Evolutionary conservation across 495 filamentous ascomycete species (phyloP), one percentile per base, ranked within the genome.

Genomic region (Collariella sp.): DNA sequence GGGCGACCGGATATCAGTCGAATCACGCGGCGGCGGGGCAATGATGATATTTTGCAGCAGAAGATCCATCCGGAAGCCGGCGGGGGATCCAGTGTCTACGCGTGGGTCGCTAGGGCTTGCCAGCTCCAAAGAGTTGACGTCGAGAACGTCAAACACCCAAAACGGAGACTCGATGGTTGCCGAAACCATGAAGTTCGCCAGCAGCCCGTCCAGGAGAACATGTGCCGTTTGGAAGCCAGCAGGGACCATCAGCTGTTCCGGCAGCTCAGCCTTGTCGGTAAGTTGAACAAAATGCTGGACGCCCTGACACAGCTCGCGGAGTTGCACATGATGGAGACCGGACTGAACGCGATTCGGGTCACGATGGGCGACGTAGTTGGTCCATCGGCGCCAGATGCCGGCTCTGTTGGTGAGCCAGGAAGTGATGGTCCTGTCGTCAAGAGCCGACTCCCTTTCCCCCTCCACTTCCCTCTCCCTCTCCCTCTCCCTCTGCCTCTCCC

Each of bases 121-220:
- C 3, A 61, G 29, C 7, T 50, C 57, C 3, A 39, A 10, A 15
- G 11, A 5, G 11, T 38, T 20, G 13, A 12, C 11, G 7, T 41
- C 33, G 22, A 59, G 35, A 31, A 42, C 59, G 12, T 51, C 39
- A 18, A 64, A 64, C 1, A 62, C 54, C 62, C 62, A 64, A 19
- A 62, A 62, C 0, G 62, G 59, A 5, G 56, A 59, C 1, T 35
- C 20, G 0, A 64, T 31, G 1, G 50, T 56, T 45, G 59, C 59
- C 5, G 41, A 34, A 13, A 48, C n/a, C 36, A 64, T 57, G 44
- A 64, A 64, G 26, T 62, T 55, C 13, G 53, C 41, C 12, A 64
- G 42, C 62, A 64, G 55, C 0, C 34, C 62, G 1, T 64, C 50
- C 0, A 64, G 56, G 20, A 64, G 58, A 3, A 57, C 26, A 0